phyloP scores from a whole-genome alignment of 2,329 filamentous ascomycete species.

The Aspergillus sp. region DNA sequence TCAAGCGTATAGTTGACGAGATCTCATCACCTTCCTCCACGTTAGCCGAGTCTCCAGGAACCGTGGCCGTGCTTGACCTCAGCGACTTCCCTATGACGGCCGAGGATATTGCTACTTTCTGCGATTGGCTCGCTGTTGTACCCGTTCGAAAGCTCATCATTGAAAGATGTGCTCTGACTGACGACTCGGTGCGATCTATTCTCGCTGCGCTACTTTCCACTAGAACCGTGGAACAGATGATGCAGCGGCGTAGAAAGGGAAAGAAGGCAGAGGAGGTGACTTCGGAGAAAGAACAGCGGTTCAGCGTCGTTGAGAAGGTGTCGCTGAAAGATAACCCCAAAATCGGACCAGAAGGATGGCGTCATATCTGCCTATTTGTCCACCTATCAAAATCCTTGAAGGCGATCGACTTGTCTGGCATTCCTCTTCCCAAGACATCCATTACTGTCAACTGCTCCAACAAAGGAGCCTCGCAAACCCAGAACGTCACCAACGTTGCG shows the following conservation, averaged over 20 bases:
- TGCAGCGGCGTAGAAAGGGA: slow-evolving; percentile 48
- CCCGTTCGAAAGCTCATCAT: slow-evolving; percentile 83
- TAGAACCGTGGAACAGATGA: slow-evolving; percentile 64
- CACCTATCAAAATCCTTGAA: slow-evolving; percentile 87
- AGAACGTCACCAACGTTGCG: slow-evolving; percentile 55
- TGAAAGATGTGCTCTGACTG: slow-evolving; percentile 82
- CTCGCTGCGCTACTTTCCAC: slow-evolving; percentile 82
- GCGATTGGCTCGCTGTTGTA: slow-evolving; percentile 91
- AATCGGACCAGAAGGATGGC: slow-evolving; percentile 85
- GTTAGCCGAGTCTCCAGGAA: slow-evolving; percentile 65
- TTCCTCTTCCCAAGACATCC: slow-evolving; percentile 67
- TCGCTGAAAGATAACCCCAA: slow-evolving; percentile 87
- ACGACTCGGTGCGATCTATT: slow-evolving; percentile 83
- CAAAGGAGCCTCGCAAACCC: slow-evolving; percentile 16
- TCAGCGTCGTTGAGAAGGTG: slow-evolving; percentile 80
- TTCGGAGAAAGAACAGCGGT: slow-evolving; percentile 35
- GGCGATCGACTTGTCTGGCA: slow-evolving; percentile 80
- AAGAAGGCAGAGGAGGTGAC: slow-evolving; percentile 41
- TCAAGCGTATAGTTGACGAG: slow-evolving; percentile 90
- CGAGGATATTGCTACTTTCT: slow-evolving; percentile 80
- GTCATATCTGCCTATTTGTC: slow-evolving; percentile 82
- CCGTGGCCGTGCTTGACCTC: slow-evolving; percentile 79
- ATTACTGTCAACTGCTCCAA: slow-evolving; percentile 29
- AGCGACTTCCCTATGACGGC: slow-evolving; percentile 82
- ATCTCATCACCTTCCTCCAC: slow-evolving; percentile 71